Base-by-base conservation (phyloP, 805 yeast species). In the Suhomyces faveliae region DNA sequence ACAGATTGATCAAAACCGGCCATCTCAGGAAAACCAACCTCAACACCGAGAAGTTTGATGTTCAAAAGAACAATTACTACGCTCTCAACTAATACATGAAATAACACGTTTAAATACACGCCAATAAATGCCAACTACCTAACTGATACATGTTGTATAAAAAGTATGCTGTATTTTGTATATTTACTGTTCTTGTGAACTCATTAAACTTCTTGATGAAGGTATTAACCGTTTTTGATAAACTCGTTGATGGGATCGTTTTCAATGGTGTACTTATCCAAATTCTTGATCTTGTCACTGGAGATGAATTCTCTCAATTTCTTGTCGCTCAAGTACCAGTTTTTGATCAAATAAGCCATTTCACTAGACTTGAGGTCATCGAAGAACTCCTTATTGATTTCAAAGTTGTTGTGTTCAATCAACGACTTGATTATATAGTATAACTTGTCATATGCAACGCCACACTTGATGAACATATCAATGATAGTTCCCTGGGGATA, bases 311-410 rank as follows among this genome's bases (percentile, higher is more conserved):
- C 87, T 57, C 87, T 73, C 52, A 87, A 67, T 56, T 75, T 79
- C 57, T 83, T 78, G 56, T 87, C 92, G 29, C 74, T 73, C 40
- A 74, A 65, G 63, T 82, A 85, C 94, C 94, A 87, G 20, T 62
- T 71, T 57, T 83, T 74, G 47, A 87, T 80, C 61, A 87, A 70
- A 64, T 80, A 80, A 4, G 73, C 64, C 83, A 86, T 81, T 61
- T 85, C 91, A 48, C 68, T 67, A 8, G 52, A 48, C 47, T 76
- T 74, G 49, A 71, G 60, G 37, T 60, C 61, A 43, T 63, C 54
- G 15, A 60, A 62, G 54, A 80, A 83, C 1, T 77, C 77, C 11
- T 73, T 66, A 51, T 76, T 75, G n/a, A 73, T 58, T 54, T 81
- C 86, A 54, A 68, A 74, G 2, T 79, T 71, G 29, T 78, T 76